Conservation (phyloP, 345 rosid genomes). For the Toxicodendron radicans region DNA sequence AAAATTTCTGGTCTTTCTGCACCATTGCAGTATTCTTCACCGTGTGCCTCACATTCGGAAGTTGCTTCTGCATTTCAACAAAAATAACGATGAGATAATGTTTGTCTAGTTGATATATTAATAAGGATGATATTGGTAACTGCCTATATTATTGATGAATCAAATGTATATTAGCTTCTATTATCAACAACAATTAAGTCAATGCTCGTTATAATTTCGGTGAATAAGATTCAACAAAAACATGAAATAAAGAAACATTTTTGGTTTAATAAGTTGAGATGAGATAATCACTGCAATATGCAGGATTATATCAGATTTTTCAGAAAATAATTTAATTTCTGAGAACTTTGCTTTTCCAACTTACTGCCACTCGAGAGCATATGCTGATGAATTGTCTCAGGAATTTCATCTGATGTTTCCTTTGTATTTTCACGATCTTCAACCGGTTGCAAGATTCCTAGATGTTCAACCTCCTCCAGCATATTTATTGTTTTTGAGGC, state of each 20-base stretch:
- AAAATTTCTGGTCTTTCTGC: slow-evolving; percentile 1
- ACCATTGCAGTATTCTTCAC: slow-evolving; percentile 2
- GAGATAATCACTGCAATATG: no score
- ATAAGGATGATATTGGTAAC: no score
- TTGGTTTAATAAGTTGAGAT: no score
- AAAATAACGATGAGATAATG: background rate
- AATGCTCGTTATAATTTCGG: background rate
- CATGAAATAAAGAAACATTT: no score
- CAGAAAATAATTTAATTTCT: background rate
- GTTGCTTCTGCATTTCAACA: slow-evolving; percentile 9
- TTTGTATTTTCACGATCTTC: background rate
- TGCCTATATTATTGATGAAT: no score
- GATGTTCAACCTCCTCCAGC: background rate
- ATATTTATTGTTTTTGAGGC: background rate
- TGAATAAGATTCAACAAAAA: background rate
- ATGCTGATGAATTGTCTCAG: background rate
- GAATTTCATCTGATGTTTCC: background rate
- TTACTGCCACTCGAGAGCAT: slow-evolving; percentile 8
- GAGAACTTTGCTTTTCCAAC: slow-evolving; percentile 10
- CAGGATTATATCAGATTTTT: no score
- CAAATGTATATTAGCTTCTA: no score
- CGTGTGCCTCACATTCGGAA: background rate
- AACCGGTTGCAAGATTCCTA: background rate
- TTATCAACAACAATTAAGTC: no score
- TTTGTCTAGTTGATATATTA: background rate